phyloP scores from a whole-genome alignment of 345 rosid species.

The Salix purpurea region DNA sequence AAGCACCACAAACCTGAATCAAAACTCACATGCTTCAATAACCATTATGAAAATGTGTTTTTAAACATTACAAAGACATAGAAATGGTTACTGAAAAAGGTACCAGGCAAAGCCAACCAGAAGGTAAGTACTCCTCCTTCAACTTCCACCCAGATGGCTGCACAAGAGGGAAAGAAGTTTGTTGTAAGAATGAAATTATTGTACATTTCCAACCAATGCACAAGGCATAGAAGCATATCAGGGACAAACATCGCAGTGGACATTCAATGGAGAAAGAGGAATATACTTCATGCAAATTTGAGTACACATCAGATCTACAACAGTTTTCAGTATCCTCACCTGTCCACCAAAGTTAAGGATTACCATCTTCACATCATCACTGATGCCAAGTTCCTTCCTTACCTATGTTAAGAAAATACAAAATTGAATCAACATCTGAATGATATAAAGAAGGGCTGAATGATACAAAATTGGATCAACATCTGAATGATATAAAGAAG shows the following conservation, averaged over 20 bases:
- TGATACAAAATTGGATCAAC: slow-evolving; percentile 1
- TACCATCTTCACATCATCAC: slow-evolving; percentile 77
- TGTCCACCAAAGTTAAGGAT: slow-evolving; percentile 98
- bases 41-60: no score
- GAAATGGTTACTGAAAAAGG: slow-evolving; percentile 9
- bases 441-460: neutral
- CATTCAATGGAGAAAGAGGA: neutral
- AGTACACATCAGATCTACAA: neutral
- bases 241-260: neutral
- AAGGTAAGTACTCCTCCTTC: slow-evolving; percentile 78
- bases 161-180: slow-evolving; percentile 12
- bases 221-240: neutral
- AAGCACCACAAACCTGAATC: no score
- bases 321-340: slow-evolving; percentile 34
- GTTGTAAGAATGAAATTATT: neutral
- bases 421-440: neutral
- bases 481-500: slow-evolving; percentile 4
- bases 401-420: slow-evolving; percentile 42
- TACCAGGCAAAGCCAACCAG: slow-evolving; percentile 98
- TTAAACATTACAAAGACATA: no score
- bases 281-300: neutral
- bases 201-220: neutral
- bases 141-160: slow-evolving; percentile 98
- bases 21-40: no score
- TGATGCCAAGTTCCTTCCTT: slow-evolving; percentile 80